Percentiles rank a stretch among this genome's conserved stretches.
These are phyloP conservation scores for Wickerhamomyces chambardii DNA, from an alignment of 805 yeast genomes.

Conservation along the genomic window DNA sequence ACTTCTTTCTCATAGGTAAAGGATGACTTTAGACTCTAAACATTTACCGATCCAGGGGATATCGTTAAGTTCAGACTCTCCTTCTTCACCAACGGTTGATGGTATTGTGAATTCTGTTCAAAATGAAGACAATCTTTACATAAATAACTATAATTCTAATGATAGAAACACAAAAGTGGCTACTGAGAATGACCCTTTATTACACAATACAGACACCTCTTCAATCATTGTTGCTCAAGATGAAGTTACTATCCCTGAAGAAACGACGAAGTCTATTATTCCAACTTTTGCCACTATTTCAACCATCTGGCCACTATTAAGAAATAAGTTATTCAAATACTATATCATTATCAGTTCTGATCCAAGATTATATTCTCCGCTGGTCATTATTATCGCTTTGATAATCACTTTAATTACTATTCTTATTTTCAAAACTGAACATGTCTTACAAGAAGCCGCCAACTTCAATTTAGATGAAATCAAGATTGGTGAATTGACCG, in stretches of 20 bases:
- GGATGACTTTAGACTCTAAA: too few relatives aligned
- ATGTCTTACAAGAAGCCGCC: slow-evolving; percentile 2
- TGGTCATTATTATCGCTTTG: not conserved
- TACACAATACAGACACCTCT: too few relatives aligned
- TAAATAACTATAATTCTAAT: too few relatives aligned
- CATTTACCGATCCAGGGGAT: too few relatives aligned
- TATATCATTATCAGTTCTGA: not conserved
- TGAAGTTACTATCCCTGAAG: not conserved
- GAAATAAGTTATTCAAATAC: not conserved
- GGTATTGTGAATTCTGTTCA: too few relatives aligned
- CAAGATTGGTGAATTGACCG: slow-evolving; percentile 5
- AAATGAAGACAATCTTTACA: too few relatives aligned
- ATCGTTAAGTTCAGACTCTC: too few relatives aligned
- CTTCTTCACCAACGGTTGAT: too few relatives aligned
- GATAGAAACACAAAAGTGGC: too few relatives aligned
- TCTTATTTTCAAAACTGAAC: not conserved
- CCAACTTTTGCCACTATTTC: not conserved
- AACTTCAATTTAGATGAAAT: slow-evolving; percentile 2
- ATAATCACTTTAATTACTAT: not conserved
- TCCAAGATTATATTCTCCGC: not conserved
- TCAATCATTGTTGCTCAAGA: too few relatives aligned
- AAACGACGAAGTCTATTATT: not conserved
- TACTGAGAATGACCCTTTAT: too few relatives aligned
- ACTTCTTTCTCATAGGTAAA: too few relatives aligned
- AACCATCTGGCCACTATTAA: not conserved